These are phyloP conservation scores for Pseudogymnoascus sp. DNA, from an alignment of 2,329 filamentous ascomycete species.

Conservation along the genomic window DNA sequence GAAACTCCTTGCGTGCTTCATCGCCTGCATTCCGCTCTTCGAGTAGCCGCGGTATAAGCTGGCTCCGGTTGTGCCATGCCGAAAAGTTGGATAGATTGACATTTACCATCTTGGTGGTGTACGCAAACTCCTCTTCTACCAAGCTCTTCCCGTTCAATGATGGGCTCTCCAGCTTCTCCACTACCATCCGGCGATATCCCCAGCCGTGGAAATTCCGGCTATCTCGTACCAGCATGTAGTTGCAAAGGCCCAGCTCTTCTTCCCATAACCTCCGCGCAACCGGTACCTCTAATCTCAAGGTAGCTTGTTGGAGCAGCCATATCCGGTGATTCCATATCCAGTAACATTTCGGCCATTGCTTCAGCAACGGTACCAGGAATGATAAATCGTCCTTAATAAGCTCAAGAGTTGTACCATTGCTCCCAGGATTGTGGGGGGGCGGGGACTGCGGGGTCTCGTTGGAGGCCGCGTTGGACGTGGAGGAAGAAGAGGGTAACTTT, in stretches of 20 bases:
- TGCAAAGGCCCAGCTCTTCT: constrained; percentile 71
- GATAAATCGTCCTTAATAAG: constrained; percentile 65
- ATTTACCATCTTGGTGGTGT: constrained; percentile 82
- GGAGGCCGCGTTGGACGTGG: constrained; percentile 46
- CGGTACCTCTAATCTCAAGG: constrained; percentile 48
- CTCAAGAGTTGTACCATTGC: constrained; percentile 43
- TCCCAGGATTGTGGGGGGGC: constrained; percentile 42
- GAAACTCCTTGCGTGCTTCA: constrained; percentile 54
- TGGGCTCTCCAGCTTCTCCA: constrained; percentile 62
- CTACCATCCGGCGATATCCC: constrained; percentile 77
- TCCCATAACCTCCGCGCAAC: constrained; percentile 65
- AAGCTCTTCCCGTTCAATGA: constrained; percentile 50
- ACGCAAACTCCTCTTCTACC: constrained; percentile 74
- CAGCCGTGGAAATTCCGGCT: constrained; percentile 94
- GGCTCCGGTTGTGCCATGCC: constrained; percentile 87
- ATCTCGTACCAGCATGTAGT: constrained; percentile 82
- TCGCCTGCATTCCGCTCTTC: constrained; percentile 60
- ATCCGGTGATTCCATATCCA: constrained; percentile 98
- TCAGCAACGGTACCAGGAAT: constrained; percentile 77
- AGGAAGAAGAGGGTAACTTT: constrained; percentile 50
- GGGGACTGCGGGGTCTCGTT: constrained; percentile 41
- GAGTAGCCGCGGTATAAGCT: constrained; percentile 70
- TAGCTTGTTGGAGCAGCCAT: constrained; percentile 73
- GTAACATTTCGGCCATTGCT: constrained; percentile 91
- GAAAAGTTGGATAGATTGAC: constrained; percentile 91